Evolutionary conservation across 1,284 basidiomycete genomes (phyloP).

Genomic region (Apiotrichum domesticum): DNA sequence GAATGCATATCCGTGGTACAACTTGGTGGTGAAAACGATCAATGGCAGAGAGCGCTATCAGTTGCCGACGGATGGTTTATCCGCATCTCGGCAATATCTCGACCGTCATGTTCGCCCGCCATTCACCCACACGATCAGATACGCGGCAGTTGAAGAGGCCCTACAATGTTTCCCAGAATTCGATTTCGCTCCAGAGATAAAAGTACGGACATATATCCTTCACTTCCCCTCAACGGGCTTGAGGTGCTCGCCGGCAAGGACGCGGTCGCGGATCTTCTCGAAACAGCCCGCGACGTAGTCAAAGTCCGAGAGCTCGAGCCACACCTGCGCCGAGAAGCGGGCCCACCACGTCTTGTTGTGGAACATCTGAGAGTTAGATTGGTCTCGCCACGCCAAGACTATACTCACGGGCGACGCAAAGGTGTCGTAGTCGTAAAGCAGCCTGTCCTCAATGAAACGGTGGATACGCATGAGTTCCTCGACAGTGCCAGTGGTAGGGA

Average conservation of each 20-base stretch:
- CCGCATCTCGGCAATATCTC: neutral
- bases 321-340: conserved; percentile 65
- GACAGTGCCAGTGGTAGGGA: conserved; percentile 20
- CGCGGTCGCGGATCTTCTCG: conserved; percentile 26
- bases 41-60: no score
- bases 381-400: neutral
- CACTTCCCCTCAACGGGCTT: neutral
- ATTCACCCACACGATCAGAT: no score
- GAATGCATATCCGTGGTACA: no score
- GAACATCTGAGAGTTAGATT: conserved; percentile 27
- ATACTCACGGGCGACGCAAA: conserved; percentile 28
- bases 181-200: no score
- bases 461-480: conserved; percentile 21
- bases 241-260: conserved; percentile 13
- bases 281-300: conserved; percentile 31
- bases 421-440: conserved; percentile 29
- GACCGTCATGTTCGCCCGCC: neutral
- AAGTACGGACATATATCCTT: neutral
- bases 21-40: no score
- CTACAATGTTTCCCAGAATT: no score
- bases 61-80: neutral
- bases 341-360: conserved; percentile 67
- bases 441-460: conserved; percentile 26
- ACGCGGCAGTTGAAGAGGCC: no score
- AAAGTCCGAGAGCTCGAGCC: conserved; percentile 53